Conservation (phyloP, 805 yeast genomes). For the Saturnispora dispora region DNA sequence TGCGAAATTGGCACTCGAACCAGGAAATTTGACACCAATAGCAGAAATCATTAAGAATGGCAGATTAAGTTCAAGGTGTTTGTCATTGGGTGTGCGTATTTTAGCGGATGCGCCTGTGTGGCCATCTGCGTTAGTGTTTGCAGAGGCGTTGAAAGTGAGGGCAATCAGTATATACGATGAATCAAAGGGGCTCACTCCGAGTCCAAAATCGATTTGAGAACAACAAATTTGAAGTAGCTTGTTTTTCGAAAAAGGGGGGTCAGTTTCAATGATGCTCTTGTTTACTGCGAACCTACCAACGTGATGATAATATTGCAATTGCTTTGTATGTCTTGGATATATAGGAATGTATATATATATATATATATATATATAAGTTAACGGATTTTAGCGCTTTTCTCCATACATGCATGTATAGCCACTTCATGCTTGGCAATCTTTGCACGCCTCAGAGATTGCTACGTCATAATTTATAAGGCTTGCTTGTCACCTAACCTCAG, state of each 20-base stretch:
- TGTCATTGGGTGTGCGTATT: constrained; percentile 65
- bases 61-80: constrained; percentile 44
- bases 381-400: background rate
- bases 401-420: background rate
- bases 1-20: constrained; percentile 39
- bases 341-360: background rate
- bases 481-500: background rate
- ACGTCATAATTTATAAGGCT: background rate
- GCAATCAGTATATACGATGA: constrained; percentile 33
- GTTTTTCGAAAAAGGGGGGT: no score
- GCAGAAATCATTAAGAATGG: constrained; percentile 39
- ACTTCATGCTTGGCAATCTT: background rate
- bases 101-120: constrained; percentile 81
- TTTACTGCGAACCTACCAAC: background rate
- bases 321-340: background rate
- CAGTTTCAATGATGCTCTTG: no score
- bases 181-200: constrained; percentile 3
- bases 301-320: background rate
- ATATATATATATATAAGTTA: background rate
- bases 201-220: background rate
- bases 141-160: constrained; percentile 67
- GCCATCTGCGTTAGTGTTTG: constrained; percentile 74
- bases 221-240: background rate
- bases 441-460: background rate
- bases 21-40: constrained; percentile 37